These are phyloP conservation scores for Endocalyx cinctus DNA, from an alignment of 2,329 filamentous ascomycete genomes.

Conservation along the genomic window DNA sequence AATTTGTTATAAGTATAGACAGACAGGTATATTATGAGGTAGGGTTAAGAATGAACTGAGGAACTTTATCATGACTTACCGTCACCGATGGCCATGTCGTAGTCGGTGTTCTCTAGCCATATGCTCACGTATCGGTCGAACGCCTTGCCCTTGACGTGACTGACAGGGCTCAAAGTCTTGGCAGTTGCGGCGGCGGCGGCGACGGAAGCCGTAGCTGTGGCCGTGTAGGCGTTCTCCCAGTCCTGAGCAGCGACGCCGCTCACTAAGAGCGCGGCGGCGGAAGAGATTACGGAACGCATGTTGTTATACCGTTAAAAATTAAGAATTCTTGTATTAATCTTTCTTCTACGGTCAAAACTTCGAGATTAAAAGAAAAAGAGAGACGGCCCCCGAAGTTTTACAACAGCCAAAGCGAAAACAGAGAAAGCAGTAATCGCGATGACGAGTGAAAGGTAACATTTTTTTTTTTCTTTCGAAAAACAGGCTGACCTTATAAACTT, in stretches of 20 bases:
- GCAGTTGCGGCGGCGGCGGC: slow-evolving; percentile 56
- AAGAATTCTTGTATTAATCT: no score
- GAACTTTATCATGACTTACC: slow-evolving; percentile 36
- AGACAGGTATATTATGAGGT: no score
- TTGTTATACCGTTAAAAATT: no score
- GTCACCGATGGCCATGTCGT: slow-evolving; percentile 58
- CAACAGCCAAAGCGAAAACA: no score
- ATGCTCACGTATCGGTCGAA: slow-evolving; percentile 70
- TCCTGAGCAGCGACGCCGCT: slow-evolving; percentile 12
- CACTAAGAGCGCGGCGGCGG: slow-evolving; percentile 15
- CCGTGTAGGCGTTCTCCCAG: slow-evolving; percentile 40
- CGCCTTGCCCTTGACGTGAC: slow-evolving; percentile 62
- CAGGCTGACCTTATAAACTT: no score
- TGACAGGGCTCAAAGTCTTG: slow-evolving; percentile 55
- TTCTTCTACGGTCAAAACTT: no score
- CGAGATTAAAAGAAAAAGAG: no score
- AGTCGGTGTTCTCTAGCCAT: slow-evolving; percentile 76
- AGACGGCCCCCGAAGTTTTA: no score
- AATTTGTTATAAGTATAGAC: no score
- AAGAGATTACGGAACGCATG: slow-evolving; percentile 20
- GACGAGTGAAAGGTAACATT: no score
- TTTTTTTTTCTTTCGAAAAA: no score
- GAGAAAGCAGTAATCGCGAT: no score
- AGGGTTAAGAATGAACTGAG: neutral
- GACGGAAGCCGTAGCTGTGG: slow-evolving; percentile 46